Evolutionary conservation across 495 filamentous ascomycete genomes (phyloP).

Genomic region (Xylona heveae): DNA sequence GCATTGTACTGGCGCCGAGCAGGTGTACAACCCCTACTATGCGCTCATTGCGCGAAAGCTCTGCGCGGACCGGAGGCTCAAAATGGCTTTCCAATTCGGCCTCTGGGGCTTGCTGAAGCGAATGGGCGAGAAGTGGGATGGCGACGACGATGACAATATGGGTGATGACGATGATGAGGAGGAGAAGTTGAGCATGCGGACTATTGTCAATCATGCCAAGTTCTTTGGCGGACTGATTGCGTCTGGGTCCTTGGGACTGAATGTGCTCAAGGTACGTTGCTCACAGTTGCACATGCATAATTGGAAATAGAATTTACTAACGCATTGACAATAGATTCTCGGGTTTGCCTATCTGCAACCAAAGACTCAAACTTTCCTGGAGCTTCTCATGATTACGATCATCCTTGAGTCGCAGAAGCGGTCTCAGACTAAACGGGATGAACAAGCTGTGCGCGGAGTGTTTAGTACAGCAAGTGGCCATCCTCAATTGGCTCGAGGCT

Average conservation of each 20-base stretch:
- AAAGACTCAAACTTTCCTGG: slow-evolving; percentile 56
- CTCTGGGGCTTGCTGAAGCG: slow-evolving; percentile 76
- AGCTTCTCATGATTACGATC: slow-evolving; percentile 54
- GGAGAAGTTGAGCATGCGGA: slow-evolving; percentile 30
- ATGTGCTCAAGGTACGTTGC: slow-evolving; percentile 35
- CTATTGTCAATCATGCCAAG: slow-evolving; percentile 74
- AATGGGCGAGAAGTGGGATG: slow-evolving; percentile 48
- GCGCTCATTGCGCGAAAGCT: slow-evolving; percentile 58
- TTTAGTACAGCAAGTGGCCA: slow-evolving; percentile 37
- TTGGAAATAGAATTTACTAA: slow-evolving; percentile 4
- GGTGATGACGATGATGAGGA: slow-evolving; percentile 14
- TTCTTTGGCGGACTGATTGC: slow-evolving; percentile 60
- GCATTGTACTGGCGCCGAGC: slow-evolving; percentile 69
- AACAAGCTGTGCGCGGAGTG: slow-evolving; percentile 36
- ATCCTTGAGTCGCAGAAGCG: slow-evolving; percentile 36
- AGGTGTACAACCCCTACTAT: slow-evolving; percentile 83
- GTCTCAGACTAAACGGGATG: slow-evolving; percentile 17
- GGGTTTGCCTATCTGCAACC: slow-evolving; percentile 58
- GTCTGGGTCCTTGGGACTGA: slow-evolving; percentile 38
- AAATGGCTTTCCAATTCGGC: slow-evolving; percentile 64
- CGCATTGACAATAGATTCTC: slow-evolving; percentile 25
- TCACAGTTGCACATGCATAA: neutral
- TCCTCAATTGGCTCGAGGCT: slow-evolving; percentile 40
- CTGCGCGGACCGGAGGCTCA: slow-evolving; percentile 47
- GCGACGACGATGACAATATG: slow-evolving; percentile 31